Evolutionary conservation across 2,329 filamentous ascomycete genomes (phyloP), one percentile per base, ranked within the genome.

Genomic region (Emergomyces africanus): DNA sequence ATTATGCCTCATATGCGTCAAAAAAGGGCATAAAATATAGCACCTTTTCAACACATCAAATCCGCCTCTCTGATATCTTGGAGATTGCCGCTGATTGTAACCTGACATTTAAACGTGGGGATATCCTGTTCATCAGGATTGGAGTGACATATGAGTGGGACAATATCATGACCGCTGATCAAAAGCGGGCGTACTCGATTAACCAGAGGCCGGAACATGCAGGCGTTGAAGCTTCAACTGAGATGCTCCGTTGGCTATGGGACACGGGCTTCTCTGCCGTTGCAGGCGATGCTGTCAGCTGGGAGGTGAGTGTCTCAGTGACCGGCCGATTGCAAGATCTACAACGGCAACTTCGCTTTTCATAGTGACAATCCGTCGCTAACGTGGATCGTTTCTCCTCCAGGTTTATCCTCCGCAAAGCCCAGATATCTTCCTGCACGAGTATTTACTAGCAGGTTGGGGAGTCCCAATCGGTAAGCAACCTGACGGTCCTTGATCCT

Each of bases 161-260:
- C 28, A 71, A 66, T 1, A 44, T 66, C 37, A 74, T 75, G 70
- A 71, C 70, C 6, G 62, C 67, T 30, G 61, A 59, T 5, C 66
- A 71, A 55, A 68, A 71, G 57, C 61, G 63, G 35, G 64, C 66
- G 23, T 71, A 73, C 56, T 65, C 67, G 9, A 59, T 70, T 20
- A 67, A 77, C 57, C 68, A 72, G 0, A 71, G 70, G 20, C 74
- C 74, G 1, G 74, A 76, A 60, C 76, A 72, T 2, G 70, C 77
- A 33, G 81, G 80, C 0, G 73, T 83, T 1, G 75, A 80, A 51
- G 78, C 77, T 0, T 77, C 75, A 1, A 72, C 75, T 6, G 77
- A 76, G 12, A 75, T 78, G 23, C 73, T 82, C 12, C 73, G 76
- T 39, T 85, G 82, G 81, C 68, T 84, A n/a, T 84, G 82, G 81